phyloP scores from a whole-genome alignment of 2,329 filamentous ascomycete species.

The Trichoderma atroviride region DNA sequence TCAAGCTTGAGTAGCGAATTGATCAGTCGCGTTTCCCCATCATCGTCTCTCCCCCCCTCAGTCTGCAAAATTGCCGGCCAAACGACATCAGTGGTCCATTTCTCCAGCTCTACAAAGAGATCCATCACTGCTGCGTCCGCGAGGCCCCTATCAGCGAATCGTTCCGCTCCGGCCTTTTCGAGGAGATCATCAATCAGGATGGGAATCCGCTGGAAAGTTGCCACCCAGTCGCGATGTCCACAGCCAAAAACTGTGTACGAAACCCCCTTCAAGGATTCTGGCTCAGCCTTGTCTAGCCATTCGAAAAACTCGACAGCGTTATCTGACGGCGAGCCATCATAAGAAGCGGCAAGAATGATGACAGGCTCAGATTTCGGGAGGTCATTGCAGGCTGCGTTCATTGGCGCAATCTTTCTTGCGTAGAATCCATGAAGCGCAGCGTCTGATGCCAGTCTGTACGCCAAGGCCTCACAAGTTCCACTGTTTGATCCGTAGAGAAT shows the following conservation, averaged over 20 bases:
- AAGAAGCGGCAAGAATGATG: slow-evolving; percentile 66
- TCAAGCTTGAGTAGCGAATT: slow-evolving; percentile 44
- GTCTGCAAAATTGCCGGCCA: slow-evolving; percentile 49
- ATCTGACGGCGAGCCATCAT: slow-evolving; percentile 71
- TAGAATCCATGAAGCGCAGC: slow-evolving; percentile 58
- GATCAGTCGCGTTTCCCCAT: slow-evolving; percentile 16
- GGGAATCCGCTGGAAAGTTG: slow-evolving; percentile 66
- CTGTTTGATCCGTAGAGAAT: slow-evolving; percentile 70
- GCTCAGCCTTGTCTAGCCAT: slow-evolving; percentile 60
- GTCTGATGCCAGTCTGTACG: slow-evolving; percentile 60
- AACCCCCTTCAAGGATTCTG: slow-evolving; percentile 55
- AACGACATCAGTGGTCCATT: slow-evolving; percentile 59
- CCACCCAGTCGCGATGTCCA: slow-evolving; percentile 56
- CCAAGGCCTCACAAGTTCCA: slow-evolving; percentile 69
- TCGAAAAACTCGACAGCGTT: slow-evolving; percentile 67
- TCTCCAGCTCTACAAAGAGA: slow-evolving; percentile 64
- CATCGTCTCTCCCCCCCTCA: slow-evolving; percentile 43
- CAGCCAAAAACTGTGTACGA: slow-evolving; percentile 70
- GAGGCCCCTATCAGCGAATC: slow-evolving; percentile 47
- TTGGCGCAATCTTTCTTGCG: slow-evolving; percentile 51
- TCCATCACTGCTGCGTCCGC: slow-evolving; percentile 61
- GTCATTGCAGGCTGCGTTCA: slow-evolving; percentile 61
- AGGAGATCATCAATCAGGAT: slow-evolving; percentile 58
- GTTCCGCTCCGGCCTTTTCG: slow-evolving; percentile 32
- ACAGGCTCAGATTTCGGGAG: slow-evolving; percentile 60